Evolutionary conservation across 257 asterid genomes (phyloP).

Genomic region (Jaltomata sinuosa): DNA sequence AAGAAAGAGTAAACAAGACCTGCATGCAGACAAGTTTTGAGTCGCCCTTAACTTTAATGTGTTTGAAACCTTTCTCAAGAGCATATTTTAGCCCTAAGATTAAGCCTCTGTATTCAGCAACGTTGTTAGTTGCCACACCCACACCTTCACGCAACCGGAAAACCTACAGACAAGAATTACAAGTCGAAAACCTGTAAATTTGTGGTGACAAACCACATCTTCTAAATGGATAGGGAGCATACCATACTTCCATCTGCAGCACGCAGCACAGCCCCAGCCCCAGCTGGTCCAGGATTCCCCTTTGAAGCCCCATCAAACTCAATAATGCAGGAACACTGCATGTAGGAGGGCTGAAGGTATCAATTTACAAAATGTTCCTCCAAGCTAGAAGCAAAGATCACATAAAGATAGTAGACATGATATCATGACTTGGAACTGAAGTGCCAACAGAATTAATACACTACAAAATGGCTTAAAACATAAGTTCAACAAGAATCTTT

Average conservation of each 20-base stretch:
- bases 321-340: constrained; percentile 66
- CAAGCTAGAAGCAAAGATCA: neutral
- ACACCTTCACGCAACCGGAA: constrained; percentile 87
- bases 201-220: neutral
- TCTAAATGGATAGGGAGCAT: constrained; percentile 4
- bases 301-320: constrained; percentile 98
- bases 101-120: constrained; percentile 82
- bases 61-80: constrained; percentile 73
- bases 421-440: neutral
- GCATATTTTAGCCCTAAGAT: constrained; percentile 91
- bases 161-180: constrained; percentile 36
- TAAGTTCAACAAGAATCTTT: neutral
- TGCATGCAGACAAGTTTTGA: constrained; percentile 99
- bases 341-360: constrained; percentile 17
- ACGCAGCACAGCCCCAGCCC: constrained; percentile 86
- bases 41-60: constrained; percentile 83
- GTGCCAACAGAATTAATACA: neutral
- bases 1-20: constrained; percentile 31
- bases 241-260: constrained; percentile 90
- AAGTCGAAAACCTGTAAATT: constrained; percentile 2
- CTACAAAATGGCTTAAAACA: neutral
- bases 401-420: neutral
- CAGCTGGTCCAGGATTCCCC: constrained; percentile 97
- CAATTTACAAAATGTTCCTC: constrained; percentile 1
- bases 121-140: constrained; percentile 91